A percentile compares a stretch with the other conserved stretches of the same genome.
Evolutionary conservation across 1,284 basidiomycete species (phyloP).

Genomic region (Earliella scabrosa): DNA sequence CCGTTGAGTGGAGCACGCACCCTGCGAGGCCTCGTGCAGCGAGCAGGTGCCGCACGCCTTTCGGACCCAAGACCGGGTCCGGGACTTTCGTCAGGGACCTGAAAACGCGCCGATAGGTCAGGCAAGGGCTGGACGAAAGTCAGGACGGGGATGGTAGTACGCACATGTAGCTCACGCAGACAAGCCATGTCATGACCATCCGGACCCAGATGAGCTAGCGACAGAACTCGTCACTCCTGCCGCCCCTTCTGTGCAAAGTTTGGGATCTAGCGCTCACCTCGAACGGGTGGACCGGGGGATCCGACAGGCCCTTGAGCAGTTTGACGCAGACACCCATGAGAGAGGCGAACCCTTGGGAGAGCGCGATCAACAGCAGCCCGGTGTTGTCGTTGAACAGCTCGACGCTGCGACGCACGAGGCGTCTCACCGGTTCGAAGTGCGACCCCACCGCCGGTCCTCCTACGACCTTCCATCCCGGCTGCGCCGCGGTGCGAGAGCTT

Average conservation of each 20-base stretch:
- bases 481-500: neutral
- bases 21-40: constrained; percentile 35
- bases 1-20: neutral
- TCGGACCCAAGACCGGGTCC: constrained; percentile 71
- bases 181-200: constrained; percentile 54
- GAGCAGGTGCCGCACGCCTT: constrained; percentile 63
- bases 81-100: constrained; percentile 60
- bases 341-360: constrained; percentile 65
- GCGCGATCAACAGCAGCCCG: constrained; percentile 64
- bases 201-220: constrained; percentile 50
- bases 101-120: too few species aligned
- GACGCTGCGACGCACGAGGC: neutral
- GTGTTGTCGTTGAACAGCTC: constrained; percentile 45
- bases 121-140: too few species aligned
- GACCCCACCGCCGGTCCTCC: neutral
- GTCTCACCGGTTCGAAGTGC: too few species aligned
- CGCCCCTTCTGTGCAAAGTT: too few species aligned
- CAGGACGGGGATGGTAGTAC: neutral
- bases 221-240: too few species aligned
- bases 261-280: constrained; percentile 57
- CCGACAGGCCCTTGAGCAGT: constrained; percentile 53
- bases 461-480: neutral
- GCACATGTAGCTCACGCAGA: constrained; percentile 49
- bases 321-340: constrained; percentile 67
- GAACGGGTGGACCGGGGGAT: constrained; percentile 59